Evolutionary conservation across 306 rosid species (phyloP).

Genomic region (Corylus heterophylla): DNA sequence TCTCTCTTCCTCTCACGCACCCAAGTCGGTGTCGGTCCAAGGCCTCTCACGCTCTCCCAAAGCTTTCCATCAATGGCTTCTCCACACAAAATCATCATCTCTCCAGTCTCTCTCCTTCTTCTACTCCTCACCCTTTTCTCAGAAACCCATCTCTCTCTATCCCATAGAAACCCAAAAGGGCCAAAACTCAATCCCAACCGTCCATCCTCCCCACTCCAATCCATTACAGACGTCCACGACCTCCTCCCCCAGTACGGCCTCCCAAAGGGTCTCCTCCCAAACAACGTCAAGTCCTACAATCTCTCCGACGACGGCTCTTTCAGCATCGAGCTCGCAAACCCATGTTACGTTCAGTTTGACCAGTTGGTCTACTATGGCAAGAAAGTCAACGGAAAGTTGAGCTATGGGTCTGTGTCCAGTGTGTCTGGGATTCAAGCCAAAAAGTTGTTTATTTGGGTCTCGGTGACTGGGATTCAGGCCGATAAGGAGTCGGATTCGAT

Average conservation of each 20-base stretch:
- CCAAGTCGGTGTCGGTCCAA: background rate
- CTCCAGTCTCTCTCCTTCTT: constrained; percentile 25
- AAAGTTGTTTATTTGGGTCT: constrained; percentile 58
- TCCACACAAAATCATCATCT: background rate
- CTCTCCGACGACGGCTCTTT: constrained; percentile 56
- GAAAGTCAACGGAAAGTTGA: constrained; percentile 50
- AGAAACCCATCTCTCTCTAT: constrained; percentile 15
- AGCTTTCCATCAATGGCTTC: constrained; percentile 39
- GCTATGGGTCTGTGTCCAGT: constrained; percentile 44
- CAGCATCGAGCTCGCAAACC: constrained; percentile 41
- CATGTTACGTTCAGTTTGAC: constrained; percentile 60
- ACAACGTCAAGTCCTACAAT: constrained; percentile 60
- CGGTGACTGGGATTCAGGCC: constrained; percentile 57
- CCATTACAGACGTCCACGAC: constrained; percentile 53
- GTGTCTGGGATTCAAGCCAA: constrained; percentile 75
- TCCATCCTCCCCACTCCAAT: constrained; percentile 3
- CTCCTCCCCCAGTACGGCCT: constrained; percentile 64
- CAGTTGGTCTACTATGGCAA: constrained; percentile 53
- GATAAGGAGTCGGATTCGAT: constrained; percentile 37
- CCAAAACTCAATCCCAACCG: background rate
- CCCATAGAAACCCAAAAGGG: constrained; percentile 17
- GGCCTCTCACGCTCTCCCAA: background rate
- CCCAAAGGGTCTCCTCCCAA: constrained; percentile 73
- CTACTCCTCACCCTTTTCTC: constrained; percentile 27
- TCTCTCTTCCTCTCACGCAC: background rate